These are phyloP conservation scores for Boeremia exigua DNA, from an alignment of 2,329 filamentous ascomycete species.

Conservation along the genomic window DNA sequence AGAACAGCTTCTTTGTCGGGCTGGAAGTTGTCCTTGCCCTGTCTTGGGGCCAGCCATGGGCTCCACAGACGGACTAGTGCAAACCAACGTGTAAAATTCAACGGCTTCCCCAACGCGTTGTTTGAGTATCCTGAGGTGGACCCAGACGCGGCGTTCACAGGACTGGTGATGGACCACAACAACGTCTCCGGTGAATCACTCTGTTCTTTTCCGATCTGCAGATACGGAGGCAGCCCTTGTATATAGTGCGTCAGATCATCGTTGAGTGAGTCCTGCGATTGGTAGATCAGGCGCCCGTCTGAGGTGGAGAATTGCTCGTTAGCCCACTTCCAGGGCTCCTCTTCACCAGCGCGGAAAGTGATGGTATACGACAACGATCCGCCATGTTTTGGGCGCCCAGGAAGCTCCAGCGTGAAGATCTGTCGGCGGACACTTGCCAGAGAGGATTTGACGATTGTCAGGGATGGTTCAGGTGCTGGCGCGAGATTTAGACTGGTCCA, in stretches of 20 bases:
- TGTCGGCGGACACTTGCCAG: constrained; percentile 40
- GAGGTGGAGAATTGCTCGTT: constrained; percentile 67
- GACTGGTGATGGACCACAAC: constrained; percentile 71
- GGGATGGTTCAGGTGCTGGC: constrained; percentile 33
- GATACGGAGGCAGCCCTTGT: constrained; percentile 60
- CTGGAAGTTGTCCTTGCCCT: constrained; percentile 71
- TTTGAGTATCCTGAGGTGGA: constrained; percentile 64
- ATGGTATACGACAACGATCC: constrained; percentile 69
- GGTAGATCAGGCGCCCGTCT: constrained; percentile 69
- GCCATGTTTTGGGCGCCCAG: constrained; percentile 52
- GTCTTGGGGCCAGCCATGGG: constrained; percentile 88
- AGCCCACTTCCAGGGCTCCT: constrained; percentile 72
- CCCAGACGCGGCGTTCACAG: constrained; percentile 62
- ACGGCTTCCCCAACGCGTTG: constrained; percentile 68
- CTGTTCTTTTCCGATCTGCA: constrained; percentile 59
- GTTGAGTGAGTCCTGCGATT: constrained; percentile 41
- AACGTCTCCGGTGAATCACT: constrained; percentile 72
- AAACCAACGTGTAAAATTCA: constrained; percentile 75
- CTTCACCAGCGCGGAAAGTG: constrained; percentile 64
- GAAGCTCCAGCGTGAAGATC: constrained; percentile 63
- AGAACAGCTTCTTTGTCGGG: constrained; percentile 80
- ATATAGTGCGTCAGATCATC: constrained; percentile 64
- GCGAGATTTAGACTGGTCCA: constrained; percentile 67
- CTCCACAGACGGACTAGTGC: constrained; percentile 78
- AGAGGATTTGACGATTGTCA: constrained; percentile 31